A percentile compares a stretch with the other conserved stretches of the same genome.
phyloP scores from a whole-genome alignment of 2,329 filamentous ascomycete species.

The Penicillium brasilianum region DNA sequence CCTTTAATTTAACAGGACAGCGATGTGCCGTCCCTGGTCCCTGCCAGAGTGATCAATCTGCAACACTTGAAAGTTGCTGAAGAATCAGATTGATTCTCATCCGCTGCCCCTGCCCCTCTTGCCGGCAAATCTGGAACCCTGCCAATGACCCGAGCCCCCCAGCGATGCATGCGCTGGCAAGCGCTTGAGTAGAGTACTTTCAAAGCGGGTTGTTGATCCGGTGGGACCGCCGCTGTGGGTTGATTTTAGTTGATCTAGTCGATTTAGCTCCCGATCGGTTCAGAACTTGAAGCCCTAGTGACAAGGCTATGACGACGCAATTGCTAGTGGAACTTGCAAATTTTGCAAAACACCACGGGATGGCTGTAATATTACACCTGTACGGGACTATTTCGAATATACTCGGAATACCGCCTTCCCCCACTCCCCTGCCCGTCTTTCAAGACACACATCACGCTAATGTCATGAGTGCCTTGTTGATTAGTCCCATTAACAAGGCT shows the following conservation, averaged over 20 bases:
- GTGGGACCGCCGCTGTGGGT: neutral
- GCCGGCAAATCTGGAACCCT: slow-evolving; percentile 15
- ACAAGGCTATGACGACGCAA: neutral
- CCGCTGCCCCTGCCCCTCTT: neutral
- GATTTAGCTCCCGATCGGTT: neutral
- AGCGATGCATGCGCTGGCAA: slow-evolving; percentile 26
- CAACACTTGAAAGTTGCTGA: neutral
- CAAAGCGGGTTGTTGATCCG: neutral
- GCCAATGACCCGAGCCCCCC: slow-evolving; percentile 19
- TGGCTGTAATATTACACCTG: neutral
- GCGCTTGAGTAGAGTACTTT: neutral
- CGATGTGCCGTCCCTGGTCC: slow-evolving; percentile 1
- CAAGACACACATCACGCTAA: neutral
- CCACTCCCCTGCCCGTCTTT: neutral
- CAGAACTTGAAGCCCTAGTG: neutral
- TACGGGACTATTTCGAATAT: neutral
- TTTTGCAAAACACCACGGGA: neutral
- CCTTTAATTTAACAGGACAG: slow-evolving; percentile 7
- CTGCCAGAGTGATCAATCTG: neutral
- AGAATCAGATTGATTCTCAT: neutral
- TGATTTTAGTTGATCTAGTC: no score
- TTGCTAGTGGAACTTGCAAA: neutral
- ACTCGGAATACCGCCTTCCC: neutral
- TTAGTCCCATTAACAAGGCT: neutral
- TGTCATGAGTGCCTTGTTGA: neutral